Evolutionary conservation across 768 basidiomycete genomes (phyloP).

Genomic region (Lactifluus rugatus): DNA sequence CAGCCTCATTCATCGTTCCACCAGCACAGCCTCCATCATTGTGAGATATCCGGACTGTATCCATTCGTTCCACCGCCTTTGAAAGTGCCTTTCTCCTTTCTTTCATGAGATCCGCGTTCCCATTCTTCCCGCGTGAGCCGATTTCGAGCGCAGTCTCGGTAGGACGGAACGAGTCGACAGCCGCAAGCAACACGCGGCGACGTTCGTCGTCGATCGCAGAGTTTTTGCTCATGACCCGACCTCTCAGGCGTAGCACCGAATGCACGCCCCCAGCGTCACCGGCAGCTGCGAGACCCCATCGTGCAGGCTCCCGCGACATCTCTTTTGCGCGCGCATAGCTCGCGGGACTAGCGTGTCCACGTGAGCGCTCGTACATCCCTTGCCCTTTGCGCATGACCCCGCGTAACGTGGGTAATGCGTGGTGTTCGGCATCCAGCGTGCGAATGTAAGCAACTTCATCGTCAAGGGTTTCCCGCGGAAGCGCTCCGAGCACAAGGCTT

Average conservation of each 20-base stretch:
- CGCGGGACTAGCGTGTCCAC: slow-evolving; percentile 78
- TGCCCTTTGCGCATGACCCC: slow-evolving; percentile 87
- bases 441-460: slow-evolving; percentile 75
- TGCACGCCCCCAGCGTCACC: slow-evolving; percentile 47
- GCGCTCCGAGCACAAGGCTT: slow-evolving; percentile 68
- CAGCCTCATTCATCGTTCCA: slow-evolving; percentile 29
- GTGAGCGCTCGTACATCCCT: slow-evolving; percentile 87
- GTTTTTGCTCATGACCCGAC: slow-evolving; percentile 26
- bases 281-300: slow-evolving; percentile 61
- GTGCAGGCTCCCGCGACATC: slow-evolving; percentile 55
- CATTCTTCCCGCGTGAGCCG: slow-evolving; percentile 56
- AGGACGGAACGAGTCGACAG: slow-evolving; percentile 77
- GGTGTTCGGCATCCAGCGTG: slow-evolving; percentile 52
- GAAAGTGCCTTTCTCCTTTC: slow-evolving; percentile 69
- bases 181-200: slow-evolving; percentile 55
- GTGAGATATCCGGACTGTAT: slow-evolving; percentile 27
- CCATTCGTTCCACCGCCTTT: slow-evolving; percentile 48
- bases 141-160: slow-evolving; percentile 88
- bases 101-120: slow-evolving; percentile 73
- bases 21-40: slow-evolving; percentile 26
- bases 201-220: slow-evolving; percentile 39
- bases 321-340: slow-evolving; percentile 87
- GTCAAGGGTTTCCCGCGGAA: slow-evolving; percentile 72
- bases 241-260: slow-evolving; percentile 46
- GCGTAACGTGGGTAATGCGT: slow-evolving; percentile 53